Evolutionary conservation across 805 yeast species (phyloP).

Genomic region (Candida easanensis): DNA sequence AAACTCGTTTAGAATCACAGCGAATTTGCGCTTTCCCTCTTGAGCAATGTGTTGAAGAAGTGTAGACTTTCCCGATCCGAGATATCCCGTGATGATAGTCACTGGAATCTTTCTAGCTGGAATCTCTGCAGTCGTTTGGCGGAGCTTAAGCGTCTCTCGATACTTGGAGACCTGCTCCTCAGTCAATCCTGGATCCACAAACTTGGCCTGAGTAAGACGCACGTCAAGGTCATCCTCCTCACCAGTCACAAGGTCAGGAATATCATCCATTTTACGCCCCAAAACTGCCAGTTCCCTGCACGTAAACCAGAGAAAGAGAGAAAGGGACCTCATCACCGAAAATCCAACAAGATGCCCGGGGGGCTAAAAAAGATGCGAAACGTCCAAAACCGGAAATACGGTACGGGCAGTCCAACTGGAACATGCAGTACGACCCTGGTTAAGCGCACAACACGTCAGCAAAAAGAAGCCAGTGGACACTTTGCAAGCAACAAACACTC

Average conservation of each 20-base stretch:
- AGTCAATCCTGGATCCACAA: constrained; percentile 14
- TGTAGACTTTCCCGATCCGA: constrained; percentile 94
- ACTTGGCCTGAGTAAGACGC: constrained; percentile 16
- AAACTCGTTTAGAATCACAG: constrained; percentile 89
- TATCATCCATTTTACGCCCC: constrained; percentile 21
- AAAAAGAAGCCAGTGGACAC: too few relatives aligned
- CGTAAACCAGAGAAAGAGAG: too few relatives aligned
- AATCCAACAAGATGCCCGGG: too few relatives aligned
- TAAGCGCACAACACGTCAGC: too few relatives aligned
- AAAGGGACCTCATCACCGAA: too few relatives aligned
- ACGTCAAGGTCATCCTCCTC: constrained; percentile 21
- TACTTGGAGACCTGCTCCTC: constrained; percentile 18
- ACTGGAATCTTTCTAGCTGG: constrained; percentile 65
- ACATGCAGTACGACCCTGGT: too few relatives aligned
- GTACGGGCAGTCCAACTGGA: too few relatives aligned
- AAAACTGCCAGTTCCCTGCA: too few relatives aligned
- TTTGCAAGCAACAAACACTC: too few relatives aligned
- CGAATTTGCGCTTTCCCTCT: constrained; percentile 69
- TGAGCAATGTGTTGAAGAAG: constrained; percentile 71
- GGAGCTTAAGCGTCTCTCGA: constrained; percentile 17
- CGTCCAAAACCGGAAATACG: too few relatives aligned
- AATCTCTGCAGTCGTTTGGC: constrained; percentile 6
- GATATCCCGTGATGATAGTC: constrained; percentile 89
- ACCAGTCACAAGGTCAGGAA: constrained; percentile 28
- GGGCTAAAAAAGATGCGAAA: too few relatives aligned